Base-by-base conservation (phyloP, 129 eudicot species). In the Tagetes erecta region DNA sequence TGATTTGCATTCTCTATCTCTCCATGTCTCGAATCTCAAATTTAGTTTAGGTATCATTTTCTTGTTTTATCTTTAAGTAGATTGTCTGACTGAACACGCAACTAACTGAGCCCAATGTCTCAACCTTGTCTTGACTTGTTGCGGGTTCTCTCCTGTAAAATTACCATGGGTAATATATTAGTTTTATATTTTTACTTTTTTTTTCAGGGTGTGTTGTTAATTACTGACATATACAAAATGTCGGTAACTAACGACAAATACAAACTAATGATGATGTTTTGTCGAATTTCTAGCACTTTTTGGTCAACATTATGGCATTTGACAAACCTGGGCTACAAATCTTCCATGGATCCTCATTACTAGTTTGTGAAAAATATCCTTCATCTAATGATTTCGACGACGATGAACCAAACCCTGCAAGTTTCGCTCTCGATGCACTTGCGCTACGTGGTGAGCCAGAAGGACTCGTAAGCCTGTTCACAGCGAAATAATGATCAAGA, bases 401-500 rank as follows among this genome's bases (percentile, higher is more conserved):
- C 10, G 44, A 51, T 11, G 78, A 70, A 7, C 65, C 77, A 30
- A 77, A 72, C 11, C 77, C 70, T 2, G 45, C 57, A 45, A 69
- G 11, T 36, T 50, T 69, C 4, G 83, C 63, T 30, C 76, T 45
- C 0, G 86, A 58, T 8, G 89, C 59, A 68, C 75, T 64, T 27
- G 70, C 20, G 45, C 86, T 60, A 73, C 56, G 46, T 10, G 91
- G 91, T 77, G 83, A 76, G 6, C 46, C 9, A 4, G 75, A 8
- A 0, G 87, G 91, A 81, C 88, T 83, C 13, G 80, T 66, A 33
- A 71, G 77, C 44, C 91, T 60, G 42, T 83, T 83, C 57, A 86
- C 86, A 0, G 91, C 86, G 36, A 86, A 86, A 75, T 86, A 86
- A 13, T 74, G 75, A 56, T 86, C 91, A 27, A 86, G 87, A 0